Evolutionary conservation across 169 alveolate species (phyloP), one percentile per base, ranked within the genome.

Genomic region (Eimeria acervulina): DNA sequence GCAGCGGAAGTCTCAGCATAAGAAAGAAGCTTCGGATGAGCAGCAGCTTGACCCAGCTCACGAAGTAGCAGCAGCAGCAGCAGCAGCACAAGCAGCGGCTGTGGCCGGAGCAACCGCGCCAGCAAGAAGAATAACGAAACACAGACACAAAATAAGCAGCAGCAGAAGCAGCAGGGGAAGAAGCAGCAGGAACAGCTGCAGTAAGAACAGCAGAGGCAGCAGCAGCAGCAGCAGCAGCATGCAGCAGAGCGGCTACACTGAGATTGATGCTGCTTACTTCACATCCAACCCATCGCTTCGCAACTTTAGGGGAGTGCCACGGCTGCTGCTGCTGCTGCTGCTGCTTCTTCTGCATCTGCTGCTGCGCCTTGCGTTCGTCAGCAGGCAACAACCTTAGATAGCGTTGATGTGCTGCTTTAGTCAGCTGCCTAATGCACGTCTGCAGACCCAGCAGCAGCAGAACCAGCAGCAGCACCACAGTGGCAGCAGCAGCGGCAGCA

Each of bases 401-500:
- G 15, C 23, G 15, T 36, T 28, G 83, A 17, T 21, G 36, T 21
- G 36, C 40, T 28, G 17, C 40, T 17, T 21, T 17, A 12, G 36
- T 17, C 15, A 70, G 83, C 40, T 12, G 15, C 23, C 36, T 17
- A 12, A 70, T 17, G 40, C 23, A 28, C 15, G n/a, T n/a, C n/a
- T n/a, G n/a, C n/a, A n/a, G n/a, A n/a, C n/a, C n/a, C n/a, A n/a
- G n/a, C n/a, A n/a, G n/a, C n/a, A n/a, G n/a, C n/a, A n/a, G n/a
- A n/a, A n/a, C n/a, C n/a, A n/a, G n/a, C n/a, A n/a, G n/a, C n/a
- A n/a, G n/a, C n/a, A n/a, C n/a, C n/a, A n/a, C n/a, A 12, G 15
- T 31, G 19, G 87, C 42, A 76, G 87, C 59, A 76, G 87, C 87
- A 76, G 36, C 87, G 36, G 87, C 87, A 15, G 52, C 52, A n/a